Evolutionary conservation across 139 green algal species (phyloP).

Genomic region (Spirogloea muscicola): DNA sequence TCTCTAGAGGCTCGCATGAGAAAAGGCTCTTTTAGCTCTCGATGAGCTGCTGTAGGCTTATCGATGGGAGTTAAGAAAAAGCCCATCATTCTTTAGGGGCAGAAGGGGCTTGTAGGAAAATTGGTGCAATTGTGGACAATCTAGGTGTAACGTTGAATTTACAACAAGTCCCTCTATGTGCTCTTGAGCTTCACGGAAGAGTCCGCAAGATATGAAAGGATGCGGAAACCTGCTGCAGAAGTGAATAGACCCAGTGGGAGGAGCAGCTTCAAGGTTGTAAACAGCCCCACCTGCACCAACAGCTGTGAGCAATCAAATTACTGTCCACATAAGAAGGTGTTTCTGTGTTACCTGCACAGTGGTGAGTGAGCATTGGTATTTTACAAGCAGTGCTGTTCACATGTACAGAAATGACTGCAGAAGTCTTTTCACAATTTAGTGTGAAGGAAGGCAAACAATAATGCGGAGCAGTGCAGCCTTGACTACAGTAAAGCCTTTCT

Average conservation of each 20-base stretch:
- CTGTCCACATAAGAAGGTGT: not conserved
- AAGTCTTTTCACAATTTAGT: not conserved
- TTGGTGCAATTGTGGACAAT: too few relatives aligned
- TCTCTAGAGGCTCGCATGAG: too few relatives aligned
- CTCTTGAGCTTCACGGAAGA: slow-evolving; percentile 19
- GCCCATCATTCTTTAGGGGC: too few relatives aligned
- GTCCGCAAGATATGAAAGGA: slow-evolving; percentile 41
- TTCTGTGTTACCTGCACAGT: too few relatives aligned
- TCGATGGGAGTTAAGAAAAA: too few relatives aligned
- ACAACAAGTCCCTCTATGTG: too few relatives aligned
- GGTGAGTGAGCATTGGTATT: not conserved
- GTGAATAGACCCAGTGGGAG: slow-evolving; percentile 18
- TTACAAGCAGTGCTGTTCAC: not conserved
- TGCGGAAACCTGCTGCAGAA: slow-evolving; percentile 15
- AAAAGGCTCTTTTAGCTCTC: too few relatives aligned
- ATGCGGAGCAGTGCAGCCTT: not conserved
- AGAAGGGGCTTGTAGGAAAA: too few relatives aligned
- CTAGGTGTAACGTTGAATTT: too few relatives aligned
- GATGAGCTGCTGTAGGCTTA: too few relatives aligned
- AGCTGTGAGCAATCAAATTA: not conserved
- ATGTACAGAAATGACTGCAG: not conserved
- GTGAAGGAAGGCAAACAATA: not conserved
- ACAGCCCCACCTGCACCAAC: slow-evolving; percentile 32
- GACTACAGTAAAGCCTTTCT: not conserved
- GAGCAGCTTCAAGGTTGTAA: slow-evolving; percentile 28